Evolutionary conservation across 768 basidiomycete genomes (phyloP), one percentile per base, ranked within the genome.

Genomic region (Phlegmacium glaucopus): DNA sequence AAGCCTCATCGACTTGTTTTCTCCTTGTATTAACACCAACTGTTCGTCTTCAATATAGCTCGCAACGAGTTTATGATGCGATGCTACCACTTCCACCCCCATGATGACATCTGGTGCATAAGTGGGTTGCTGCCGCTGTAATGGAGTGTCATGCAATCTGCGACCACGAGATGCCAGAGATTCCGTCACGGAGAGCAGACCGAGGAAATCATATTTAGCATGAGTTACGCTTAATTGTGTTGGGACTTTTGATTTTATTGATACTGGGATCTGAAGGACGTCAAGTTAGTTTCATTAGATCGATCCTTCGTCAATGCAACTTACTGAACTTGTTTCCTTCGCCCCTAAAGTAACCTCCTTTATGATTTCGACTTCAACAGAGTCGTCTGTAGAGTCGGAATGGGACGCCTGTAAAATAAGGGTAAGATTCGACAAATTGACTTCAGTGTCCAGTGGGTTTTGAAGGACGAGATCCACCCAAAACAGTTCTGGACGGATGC

Each of bases 391-490:
- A 32, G 69, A 64, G 1, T 61, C 61, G 15, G 61, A 42, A 43
- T 71, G 65, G 28, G 59, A 47, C 1, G 55, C 50, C 28, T 71
- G 61, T 5, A 87, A 72, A 4, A 70, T 48, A 8, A 89, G 62
- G 0, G 84, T 80, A 44, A 91, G 51, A 48, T 84, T 74, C 0
- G 80, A 73, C 17, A 93, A 59, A 42, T 74, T 80, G n/a, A 93
- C 72, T 43, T 89, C 88, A 6, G 85, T 72, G 50, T 87, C 77
- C 35, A 93, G 64, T 13, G 89, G 88, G 60, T 93, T 93, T 39
- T 67, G 72, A 49, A 93, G 41, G 5, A 72, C 72, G 18, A 93
- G 54, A 53, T 92, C 88, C 32, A 91, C 70, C 83, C 84, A 90
- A 55, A 92, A 90, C 2, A 69, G 64, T 63, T 92, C 90, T 92